Base-by-base conservation (phyloP, 495 filamentous ascomycete species). In the Monascus purpureus region DNA sequence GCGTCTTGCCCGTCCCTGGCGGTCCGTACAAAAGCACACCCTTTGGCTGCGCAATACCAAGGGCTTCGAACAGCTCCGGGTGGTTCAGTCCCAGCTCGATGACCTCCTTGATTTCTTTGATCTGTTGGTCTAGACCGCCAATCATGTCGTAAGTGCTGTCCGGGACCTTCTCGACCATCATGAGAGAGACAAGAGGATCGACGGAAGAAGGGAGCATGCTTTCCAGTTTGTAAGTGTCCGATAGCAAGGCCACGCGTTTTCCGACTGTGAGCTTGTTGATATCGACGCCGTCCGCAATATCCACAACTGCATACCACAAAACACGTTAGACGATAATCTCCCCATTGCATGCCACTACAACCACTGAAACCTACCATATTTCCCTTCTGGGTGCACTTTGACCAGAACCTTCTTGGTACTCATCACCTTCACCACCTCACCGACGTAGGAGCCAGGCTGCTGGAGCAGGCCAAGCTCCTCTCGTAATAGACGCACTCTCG, bases 71-170 rank as follows among this genome's bases (percentile, higher is more conserved):
- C 30, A 99, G 71, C 58, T 99, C 90, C 2, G 90, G 90, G 52
- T 99, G 90, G 64, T 96, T 93, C 36, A 99, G 71, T 33, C 90
- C 90, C 19, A 99, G 80, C 63, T 99, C 90, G 55, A 99, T 96
- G 33, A 99, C 90, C 55, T 99, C 90, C 63, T 99, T 99, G 67
- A 99, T 99, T 59, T 99, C 92, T 67, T 99, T 96, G 64, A 99
- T 96, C 50, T 99, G 90, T 52, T 99, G 92, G 45, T 96, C 92
- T 28, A 99, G 68, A 38, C 90, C 90, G 55, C 90, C 90, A 47
- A 99, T 99, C 90, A 99, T 99, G 63, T 99, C 90, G 66, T 99
- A 99, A 50, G 90, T 99, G 63, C 85, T 93, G 64, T 99, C 90
- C 17, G 90, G 90, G 16, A 99, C 90, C 63, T 99, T 99, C 58